Percentiles rank a stretch among this genome's conserved stretches.
Evolutionary conservation across 169 alveolate genomes (phyloP).

Genomic region (Eimeria necatrix): DNA sequence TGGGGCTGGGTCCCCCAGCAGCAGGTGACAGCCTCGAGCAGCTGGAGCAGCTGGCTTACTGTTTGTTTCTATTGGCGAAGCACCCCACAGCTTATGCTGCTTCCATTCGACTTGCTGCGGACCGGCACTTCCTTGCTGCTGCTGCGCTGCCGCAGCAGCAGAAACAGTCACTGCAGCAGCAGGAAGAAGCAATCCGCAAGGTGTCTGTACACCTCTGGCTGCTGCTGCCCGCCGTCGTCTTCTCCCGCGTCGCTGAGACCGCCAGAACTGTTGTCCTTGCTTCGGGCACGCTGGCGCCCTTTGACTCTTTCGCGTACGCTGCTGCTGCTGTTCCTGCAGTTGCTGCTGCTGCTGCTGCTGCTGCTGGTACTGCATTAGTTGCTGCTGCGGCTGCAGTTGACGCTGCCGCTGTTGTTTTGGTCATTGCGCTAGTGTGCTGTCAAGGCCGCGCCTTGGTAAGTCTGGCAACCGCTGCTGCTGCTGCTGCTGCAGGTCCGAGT

Average conservation of each 20-base stretch:
- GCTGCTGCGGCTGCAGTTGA: neutral
- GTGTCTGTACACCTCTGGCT: slow-evolving; percentile 43
- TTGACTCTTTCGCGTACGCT: slow-evolving; percentile 39
- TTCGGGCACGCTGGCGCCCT: slow-evolving; percentile 65
- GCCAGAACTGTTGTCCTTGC: slow-evolving; percentile 36
- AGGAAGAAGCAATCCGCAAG: neutral
- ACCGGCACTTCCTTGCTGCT: slow-evolving; percentile 25
- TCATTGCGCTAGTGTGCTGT: neutral
- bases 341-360: slow-evolving; percentile 5
- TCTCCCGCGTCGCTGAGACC: neutral
- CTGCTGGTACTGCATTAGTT: neutral
- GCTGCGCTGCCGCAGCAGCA: slow-evolving; percentile 12
- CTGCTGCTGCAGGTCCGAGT: slow-evolving; percentile 48
- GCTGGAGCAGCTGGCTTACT: slow-evolving; percentile 45
- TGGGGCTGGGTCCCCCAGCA: neutral
- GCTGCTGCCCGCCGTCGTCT: neutral
- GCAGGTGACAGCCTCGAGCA: slow-evolving; percentile 48
- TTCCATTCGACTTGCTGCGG: neutral
- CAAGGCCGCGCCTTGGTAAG: neutral
- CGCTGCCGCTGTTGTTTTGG: slow-evolving; percentile 19
- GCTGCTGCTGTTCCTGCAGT: slow-evolving; percentile 29
- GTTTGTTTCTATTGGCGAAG: neutral
- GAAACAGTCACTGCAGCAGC: neutral
- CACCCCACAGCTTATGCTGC: slow-evolving; percentile 28
- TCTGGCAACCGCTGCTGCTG: slow-evolving; percentile 10